Evolutionary conservation across 352 stramenopile species (phyloP), one percentile per base, ranked within the genome.

Genomic region (Globisporangium irregulare): DNA sequence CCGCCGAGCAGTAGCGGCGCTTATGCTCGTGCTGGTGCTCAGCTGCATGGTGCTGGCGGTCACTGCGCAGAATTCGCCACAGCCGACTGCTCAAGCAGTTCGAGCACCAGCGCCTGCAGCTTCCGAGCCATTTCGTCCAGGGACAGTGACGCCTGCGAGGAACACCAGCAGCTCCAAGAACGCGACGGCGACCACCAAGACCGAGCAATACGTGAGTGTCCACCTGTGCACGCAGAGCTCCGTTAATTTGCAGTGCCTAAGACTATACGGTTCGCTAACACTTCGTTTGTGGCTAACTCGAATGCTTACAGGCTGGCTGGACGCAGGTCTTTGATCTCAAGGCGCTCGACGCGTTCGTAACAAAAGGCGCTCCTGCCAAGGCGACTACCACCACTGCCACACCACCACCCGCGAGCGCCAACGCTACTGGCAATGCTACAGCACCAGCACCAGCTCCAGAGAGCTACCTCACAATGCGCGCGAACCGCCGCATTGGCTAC

Each of bases 401-500:
- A 32, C 27, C 22, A 20, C 50, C 50, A 32, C 1, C 24, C n/a
- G 6, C 50, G 50, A 56, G 32, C 15, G 24, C 20, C 6, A 56
- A 15, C 1, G 9, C 9, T 56, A 56, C 50, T 27, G 50, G 1
- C 50, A 56, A 32, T 27, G n/a, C 51, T 29, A 34, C 51, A 9
- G n/a, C 51, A 27, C 0, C 22, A 50, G 15, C 22, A 54, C 6
- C 20, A 29, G 24, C 43, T 51, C 43, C 43, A 24, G 51, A 32
- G 51, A 57, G 51, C 50, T 56, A 57, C 51, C 12, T 57, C 51
- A 57, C 51, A 3, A 57, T 57, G 51, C 51, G 51, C 22, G 51
- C 51, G 51, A 57, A 57, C 24, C 51, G 51, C 22, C 51, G 51
- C 51, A 6, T 57, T 10, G 10, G 51, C 51, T 57, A 32, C 51